phyloP scores from a whole-genome alignment of 768 basidiomycete species.

The Dioszegia hungarica region DNA sequence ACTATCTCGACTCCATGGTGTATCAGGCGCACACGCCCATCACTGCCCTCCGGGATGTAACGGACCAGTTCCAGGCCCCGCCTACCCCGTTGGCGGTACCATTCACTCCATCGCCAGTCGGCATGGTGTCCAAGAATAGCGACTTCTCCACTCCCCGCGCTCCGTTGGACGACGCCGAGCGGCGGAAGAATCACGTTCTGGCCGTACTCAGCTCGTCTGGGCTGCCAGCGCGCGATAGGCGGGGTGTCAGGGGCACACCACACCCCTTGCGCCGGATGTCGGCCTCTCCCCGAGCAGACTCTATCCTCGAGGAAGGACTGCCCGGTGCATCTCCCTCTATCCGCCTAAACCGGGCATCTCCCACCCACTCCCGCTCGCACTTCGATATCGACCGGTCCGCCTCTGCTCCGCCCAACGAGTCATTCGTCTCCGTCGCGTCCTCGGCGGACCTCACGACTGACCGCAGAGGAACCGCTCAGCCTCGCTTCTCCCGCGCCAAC shows the following conservation, averaged over 20 bases:
- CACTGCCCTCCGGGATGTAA: constrained; percentile 24
- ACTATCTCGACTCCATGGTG: neutral
- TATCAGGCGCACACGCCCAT: neutral
- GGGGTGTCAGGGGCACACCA: constrained; percentile 28
- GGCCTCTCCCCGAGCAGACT: constrained; percentile 19
- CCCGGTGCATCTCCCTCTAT: neutral
- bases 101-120: constrained; percentile 29
- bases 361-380: neutral
- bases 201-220: constrained; percentile 37
- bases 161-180: constrained; percentile 32
- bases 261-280: constrained; percentile 48
- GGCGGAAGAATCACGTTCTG: constrained; percentile 39
- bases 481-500: constrained; percentile 27
- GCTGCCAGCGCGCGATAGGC: constrained; percentile 13
- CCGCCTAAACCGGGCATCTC: neutral
- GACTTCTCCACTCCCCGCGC: constrained; percentile 34
- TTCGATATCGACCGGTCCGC: constrained; percentile 1
- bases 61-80: constrained; percentile 17
- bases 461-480: constrained; percentile 19
- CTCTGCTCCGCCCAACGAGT: constrained; percentile 26
- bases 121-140: constrained; percentile 10
- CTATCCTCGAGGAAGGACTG: constrained; percentile 22
- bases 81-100: constrained; percentile 13
- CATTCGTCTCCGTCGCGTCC: constrained; percentile 45
- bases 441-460: constrained; percentile 46